phyloP scores from a whole-genome alignment of 176 grass and related monocot species.

The barley (Hordeum vulgare) region DNA sequence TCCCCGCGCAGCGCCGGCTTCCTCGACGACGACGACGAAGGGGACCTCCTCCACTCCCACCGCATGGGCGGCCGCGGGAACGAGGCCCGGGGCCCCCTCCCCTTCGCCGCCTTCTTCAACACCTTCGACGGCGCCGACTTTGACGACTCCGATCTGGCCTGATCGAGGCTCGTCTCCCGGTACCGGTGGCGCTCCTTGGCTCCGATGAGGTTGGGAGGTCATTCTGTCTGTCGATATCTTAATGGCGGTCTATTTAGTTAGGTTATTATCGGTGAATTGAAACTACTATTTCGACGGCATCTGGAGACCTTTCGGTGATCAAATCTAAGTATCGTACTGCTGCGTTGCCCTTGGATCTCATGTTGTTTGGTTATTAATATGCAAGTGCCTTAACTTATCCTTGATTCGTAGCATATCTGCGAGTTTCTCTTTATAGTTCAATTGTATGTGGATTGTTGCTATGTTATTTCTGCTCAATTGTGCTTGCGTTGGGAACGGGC shows the following conservation, averaged over 20 bases:
- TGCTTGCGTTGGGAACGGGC: not conserved
- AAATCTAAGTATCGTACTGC: not conserved
- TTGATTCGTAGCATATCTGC: not conserved
- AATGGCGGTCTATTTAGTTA: not conserved
- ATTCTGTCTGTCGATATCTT: slow-evolving; percentile 16
- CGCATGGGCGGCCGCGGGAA: not conserved
- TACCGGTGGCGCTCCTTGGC: not conserved
- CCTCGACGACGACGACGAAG: slow-evolving; percentile 42
- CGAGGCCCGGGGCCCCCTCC: slow-evolving; percentile 13
- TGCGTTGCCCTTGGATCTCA: not conserved
- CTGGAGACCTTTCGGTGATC: not conserved
- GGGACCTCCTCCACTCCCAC: slow-evolving; percentile 12
- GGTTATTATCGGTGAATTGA: not conserved
- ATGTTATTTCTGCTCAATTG: not conserved
- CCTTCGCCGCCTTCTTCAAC: slow-evolving; percentile 41
- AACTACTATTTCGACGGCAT: not conserved
- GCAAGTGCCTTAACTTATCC: not conserved
- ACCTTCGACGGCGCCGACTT: slow-evolving; percentile 52
- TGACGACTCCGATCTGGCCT: slow-evolving; percentile 46
- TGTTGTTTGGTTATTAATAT: not conserved
- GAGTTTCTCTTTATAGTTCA: not conserved
- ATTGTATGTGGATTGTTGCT: not conserved
- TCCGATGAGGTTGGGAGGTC: not conserved
- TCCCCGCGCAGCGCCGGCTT: slow-evolving; percentile 29
- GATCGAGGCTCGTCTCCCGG: not conserved